Percentiles rank a stretch among this genome's conserved stretches.
Evolutionary conservation across 192 early-diverging fungal genomes (phyloP).

Genomic region (Jimgerdemannia flammicorona): DNA sequence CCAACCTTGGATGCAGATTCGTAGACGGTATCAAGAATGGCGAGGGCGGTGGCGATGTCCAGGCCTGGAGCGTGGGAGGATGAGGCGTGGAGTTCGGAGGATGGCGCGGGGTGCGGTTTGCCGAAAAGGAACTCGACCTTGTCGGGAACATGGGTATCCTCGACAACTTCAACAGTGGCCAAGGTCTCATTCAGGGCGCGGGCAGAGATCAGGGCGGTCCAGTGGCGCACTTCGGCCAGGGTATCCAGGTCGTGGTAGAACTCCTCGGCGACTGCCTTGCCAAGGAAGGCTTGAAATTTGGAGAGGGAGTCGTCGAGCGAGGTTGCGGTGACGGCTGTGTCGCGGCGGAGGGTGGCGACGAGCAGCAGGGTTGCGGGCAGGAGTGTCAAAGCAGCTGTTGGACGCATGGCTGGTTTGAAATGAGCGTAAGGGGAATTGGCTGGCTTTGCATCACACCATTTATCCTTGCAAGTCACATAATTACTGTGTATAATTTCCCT

Average conservation of each 20-base stretch:
- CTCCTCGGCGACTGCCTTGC: conserved; percentile 11
- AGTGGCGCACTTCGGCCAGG: conserved; percentile 4
- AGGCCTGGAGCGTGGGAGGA: background rate
- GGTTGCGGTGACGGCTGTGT: background rate
- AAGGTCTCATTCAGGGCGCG: conserved; percentile 9
- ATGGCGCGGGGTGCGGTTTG: background rate
- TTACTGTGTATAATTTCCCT: no score
- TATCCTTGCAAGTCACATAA: no score
- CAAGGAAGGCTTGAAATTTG: conserved; percentile 8
- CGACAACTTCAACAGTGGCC: background rate
- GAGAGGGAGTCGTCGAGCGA: conserved; percentile 12
- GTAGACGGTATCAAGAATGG: conserved; percentile 12
- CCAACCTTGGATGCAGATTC: conserved; percentile 5
- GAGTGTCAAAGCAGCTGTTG: background rate
- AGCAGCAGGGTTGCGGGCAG: background rate
- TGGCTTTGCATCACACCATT: no score
- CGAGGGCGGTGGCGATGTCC: conserved; percentile 6
- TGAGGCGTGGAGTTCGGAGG: background rate
- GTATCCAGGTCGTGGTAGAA: conserved; percentile 9
- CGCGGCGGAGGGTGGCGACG: background rate
- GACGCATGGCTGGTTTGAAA: background rate
- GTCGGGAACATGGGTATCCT: background rate
- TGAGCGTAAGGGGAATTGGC: no score
- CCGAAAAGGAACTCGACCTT: background rate
- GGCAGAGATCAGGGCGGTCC: conserved; percentile 3